phyloP scores from a whole-genome alignment of 2,329 filamentous ascomycete genomes.

The Zasmidium cellare region DNA sequence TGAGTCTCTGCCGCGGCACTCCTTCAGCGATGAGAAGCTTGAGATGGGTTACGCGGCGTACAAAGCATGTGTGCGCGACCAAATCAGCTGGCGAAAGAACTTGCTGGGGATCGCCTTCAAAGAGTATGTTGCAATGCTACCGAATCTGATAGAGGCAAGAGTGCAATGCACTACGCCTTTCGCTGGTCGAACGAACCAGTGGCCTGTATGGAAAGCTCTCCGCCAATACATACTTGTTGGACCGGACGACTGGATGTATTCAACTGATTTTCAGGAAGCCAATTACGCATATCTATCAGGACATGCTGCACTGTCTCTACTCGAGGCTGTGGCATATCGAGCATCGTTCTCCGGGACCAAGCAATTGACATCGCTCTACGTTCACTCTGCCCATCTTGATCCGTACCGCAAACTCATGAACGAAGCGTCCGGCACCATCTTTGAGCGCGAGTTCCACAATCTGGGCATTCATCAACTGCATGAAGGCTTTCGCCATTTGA shows the following conservation, averaged over 20 bases:
- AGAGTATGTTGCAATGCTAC: conserved; percentile 21
- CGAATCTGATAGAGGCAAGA: conserved; percentile 19
- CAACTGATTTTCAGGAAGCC: conserved; percentile 7
- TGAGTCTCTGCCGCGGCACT: conserved; percentile 16
- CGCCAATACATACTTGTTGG: conserved; percentile 14
- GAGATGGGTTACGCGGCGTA: conserved; percentile 13
- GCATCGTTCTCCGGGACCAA: conserved; percentile 16
- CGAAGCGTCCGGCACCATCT: neutral
- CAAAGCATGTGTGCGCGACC: neutral
- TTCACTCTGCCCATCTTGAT: conserved; percentile 17
- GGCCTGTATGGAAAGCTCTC: conserved; percentile 22
- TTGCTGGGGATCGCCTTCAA: conserved; percentile 13
- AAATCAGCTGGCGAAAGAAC: conserved; percentile 21
- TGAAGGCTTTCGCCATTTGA: conserved; percentile 14
- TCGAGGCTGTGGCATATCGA: conserved; percentile 20
- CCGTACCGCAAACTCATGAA: conserved; percentile 6
- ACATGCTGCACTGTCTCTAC: conserved; percentile 18
- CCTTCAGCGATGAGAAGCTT: conserved; percentile 16
- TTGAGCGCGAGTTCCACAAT: neutral
- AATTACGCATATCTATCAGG: conserved; percentile 10
- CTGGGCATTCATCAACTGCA: conserved; percentile 5
- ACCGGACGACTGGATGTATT: conserved; percentile 24
- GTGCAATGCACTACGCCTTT: conserved; percentile 17
- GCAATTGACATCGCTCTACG: conserved; percentile 11
- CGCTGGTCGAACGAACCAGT: conserved; percentile 11